These are phyloP conservation scores for Santalum album DNA, from an alignment of 164 flowering plant genomes.

Conservation along the genomic window DNA sequence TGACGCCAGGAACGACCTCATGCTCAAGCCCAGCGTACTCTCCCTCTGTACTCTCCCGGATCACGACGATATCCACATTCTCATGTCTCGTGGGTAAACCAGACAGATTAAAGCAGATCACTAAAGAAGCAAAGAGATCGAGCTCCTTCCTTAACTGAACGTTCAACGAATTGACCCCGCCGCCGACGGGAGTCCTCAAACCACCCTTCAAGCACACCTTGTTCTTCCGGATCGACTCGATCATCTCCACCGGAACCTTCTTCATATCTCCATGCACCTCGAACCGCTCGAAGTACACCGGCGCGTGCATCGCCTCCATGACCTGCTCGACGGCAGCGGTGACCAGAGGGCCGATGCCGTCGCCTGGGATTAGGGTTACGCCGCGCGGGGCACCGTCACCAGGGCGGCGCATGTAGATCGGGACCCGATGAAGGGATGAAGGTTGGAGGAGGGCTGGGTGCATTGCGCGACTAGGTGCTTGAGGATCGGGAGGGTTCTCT, in stretches of 20 bases:
- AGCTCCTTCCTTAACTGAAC: conserved; percentile 75
- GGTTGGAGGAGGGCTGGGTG: background rate
- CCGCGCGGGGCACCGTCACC: conserved; percentile 77
- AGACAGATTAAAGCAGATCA: conserved; percentile 66
- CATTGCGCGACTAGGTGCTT: conserved; percentile 10
- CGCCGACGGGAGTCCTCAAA: conserved; percentile 73
- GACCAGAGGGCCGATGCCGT: conserved; percentile 79
- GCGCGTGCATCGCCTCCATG: conserved; percentile 90
- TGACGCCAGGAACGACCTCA: conserved; percentile 93
- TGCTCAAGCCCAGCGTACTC: conserved; percentile 89
- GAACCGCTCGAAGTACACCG: conserved; percentile 67
- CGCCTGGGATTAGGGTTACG: conserved; percentile 77
- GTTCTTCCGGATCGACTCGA: conserved; percentile 64
- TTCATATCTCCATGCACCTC: conserved; percentile 53
- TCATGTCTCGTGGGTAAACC: conserved; percentile 74
- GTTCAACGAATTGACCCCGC: conserved; percentile 78
- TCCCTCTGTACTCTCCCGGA: conserved; percentile 87
- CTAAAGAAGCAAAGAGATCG: conserved; percentile 75
- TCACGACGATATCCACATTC: conserved; percentile 78
- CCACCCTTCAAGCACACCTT: conserved; percentile 91
- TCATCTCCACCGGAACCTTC: conserved; percentile 32
- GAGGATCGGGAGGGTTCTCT: conserved; percentile 28
- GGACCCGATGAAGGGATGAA: conserved; percentile 6
- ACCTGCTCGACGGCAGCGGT: conserved; percentile 84
- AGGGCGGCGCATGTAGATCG: conserved; percentile 88